Evolutionary conservation across 2,329 filamentous ascomycete genomes (phyloP).

Genomic region (Sarocladium strictum): DNA sequence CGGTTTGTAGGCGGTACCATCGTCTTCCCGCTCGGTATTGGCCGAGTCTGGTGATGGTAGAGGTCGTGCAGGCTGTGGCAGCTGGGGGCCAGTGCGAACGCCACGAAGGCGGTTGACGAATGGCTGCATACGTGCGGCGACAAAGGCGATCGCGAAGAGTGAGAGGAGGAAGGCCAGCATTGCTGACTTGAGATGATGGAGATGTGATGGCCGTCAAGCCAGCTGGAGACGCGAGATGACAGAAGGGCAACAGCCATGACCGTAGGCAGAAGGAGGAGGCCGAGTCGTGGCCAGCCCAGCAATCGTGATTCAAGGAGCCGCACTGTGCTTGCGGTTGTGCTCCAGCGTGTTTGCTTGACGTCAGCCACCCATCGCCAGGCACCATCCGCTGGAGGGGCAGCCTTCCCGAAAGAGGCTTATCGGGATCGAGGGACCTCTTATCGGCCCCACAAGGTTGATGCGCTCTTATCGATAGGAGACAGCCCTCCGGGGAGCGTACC

Average conservation of each 20-base stretch:
- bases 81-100: not conserved
- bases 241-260: not conserved
- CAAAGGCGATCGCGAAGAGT: not conserved
- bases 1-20: slow-evolving; percentile 24
- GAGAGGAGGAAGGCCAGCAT: not conserved
- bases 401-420: not conserved
- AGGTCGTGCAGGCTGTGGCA: not conserved
- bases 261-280: not conserved
- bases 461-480: not conserved
- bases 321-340: not conserved
- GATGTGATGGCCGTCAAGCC: too few species aligned
- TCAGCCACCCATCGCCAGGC: too few species aligned
- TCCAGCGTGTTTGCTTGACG: not conserved
- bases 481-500: not conserved
- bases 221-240: not conserved
- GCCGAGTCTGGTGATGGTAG: not conserved
- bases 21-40: not conserved
- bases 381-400: too few species aligned
- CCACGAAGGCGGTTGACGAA: not conserved
- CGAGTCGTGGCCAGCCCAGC: not conserved
- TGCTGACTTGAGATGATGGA: too few species aligned
- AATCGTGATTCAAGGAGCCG: not conserved
- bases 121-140: not conserved
- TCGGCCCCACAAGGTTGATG: not conserved
- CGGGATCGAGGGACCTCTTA: not conserved